Conservation (phyloP, 306 rosid species). For the Ceratonia siliqua region DNA sequence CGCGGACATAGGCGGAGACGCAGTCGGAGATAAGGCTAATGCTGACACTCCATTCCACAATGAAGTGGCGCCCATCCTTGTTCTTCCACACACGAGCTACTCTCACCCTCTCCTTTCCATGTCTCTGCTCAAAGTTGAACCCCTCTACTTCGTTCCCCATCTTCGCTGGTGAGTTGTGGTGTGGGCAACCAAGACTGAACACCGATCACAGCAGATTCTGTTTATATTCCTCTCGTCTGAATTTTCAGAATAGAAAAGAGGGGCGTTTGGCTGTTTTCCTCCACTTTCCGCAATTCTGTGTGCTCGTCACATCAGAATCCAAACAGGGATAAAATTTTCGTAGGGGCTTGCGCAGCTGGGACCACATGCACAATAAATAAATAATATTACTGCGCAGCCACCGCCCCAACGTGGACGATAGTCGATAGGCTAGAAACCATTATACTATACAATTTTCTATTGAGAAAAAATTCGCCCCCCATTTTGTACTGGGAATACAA, state of each 20-base stretch:
- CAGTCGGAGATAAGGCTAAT: slow-evolving; percentile 82
- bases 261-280: background rate
- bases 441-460: too few species aligned
- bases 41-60: slow-evolving; percentile 86
- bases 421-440: too few species aligned
- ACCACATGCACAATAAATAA: too few species aligned
- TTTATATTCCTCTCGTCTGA: background rate
- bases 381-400: too few species aligned
- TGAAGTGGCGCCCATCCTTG: slow-evolving; percentile 52
- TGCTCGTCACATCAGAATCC: background rate
- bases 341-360: too few species aligned
- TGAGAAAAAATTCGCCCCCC: too few species aligned
- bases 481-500: too few species aligned
- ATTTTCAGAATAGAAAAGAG: too few species aligned
- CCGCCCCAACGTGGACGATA: too few species aligned
- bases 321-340: background rate
- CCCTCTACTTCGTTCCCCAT: slow-evolving; percentile 60
- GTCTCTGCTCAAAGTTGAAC: slow-evolving; percentile 74
- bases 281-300: too few species aligned
- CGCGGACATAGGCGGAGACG: slow-evolving; percentile 56
- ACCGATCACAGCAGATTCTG: background rate
- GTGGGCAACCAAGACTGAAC: background rate
- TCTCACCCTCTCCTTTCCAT: slow-evolving; percentile 83
- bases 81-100: slow-evolving; percentile 84
- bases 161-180: background rate